Base-by-base conservation (phyloP, 2,329 filamentous ascomycete species). In the Macrophomina phaseolina region DNA sequence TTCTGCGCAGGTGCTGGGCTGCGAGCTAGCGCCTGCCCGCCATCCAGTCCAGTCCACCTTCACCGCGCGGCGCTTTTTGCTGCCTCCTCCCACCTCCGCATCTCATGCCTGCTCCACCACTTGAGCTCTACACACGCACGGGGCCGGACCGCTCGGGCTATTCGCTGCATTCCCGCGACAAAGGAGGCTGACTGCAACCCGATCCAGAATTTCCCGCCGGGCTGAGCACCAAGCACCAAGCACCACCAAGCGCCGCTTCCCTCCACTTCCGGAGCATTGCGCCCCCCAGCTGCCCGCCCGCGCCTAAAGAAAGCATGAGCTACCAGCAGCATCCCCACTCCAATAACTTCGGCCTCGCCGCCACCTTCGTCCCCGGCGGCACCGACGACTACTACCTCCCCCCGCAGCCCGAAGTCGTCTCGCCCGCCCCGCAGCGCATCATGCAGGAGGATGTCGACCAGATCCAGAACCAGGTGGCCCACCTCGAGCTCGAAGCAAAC, bases 401-500 rank as follows among this genome's bases (percentile, higher is more conserved):
- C 46, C 77, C 76, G 38, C 74, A 77, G 68, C 87, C 87, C 70
- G 88, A 90, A 78, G 81, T 91, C 74, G 85, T 91, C 70, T 89
- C 89, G 73, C 90, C 90, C 65, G 85, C 87, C 73, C 90, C 90
- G 69, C 89, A 91, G 81, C 86, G 89, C 85, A 93, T 97, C 71
- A 97, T 99, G 88, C 93, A 97, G 82, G 90, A 97, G 75, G 94
- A 90, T 48, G 55, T 66, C 48, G 90, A 93, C 79, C 93, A 95
- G 80, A 97, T 97, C 86, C 92, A 96, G 81, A 89, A 94, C 74
- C 92, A 92, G 80, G 87, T 99, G 71, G 91, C 94, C 75, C 90
- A 94, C 79, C 88, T 99, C 82, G 94, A 97, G 84, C 85, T 93
- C 68, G 90, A 93, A 83, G 90, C 91, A 81, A 79, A 82, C 86